Evolutionary conservation across 352 stramenopile species (phyloP).

Genomic region (Globisporangium takayamanum): DNA sequence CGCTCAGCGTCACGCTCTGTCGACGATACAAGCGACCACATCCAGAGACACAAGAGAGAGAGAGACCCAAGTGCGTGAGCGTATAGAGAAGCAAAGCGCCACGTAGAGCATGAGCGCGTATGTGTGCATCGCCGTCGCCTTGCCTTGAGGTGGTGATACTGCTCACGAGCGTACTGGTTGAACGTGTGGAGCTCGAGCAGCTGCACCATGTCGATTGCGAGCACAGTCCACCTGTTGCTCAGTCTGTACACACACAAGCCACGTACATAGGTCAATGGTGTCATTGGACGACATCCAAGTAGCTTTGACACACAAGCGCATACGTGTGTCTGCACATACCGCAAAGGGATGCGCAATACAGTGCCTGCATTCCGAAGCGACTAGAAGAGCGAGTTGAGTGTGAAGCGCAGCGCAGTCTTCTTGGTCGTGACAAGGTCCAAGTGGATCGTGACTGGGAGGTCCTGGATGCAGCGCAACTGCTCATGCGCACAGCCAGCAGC

Average conservation of each 20-base stretch:
- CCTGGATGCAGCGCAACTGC: conserved; percentile 32
- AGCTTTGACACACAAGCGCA: background rate
- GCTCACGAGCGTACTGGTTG: conserved; percentile 59
- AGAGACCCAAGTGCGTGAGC: background rate
- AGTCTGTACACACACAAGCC: conserved; percentile 18
- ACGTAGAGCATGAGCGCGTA: background rate
- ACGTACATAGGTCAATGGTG: background rate
- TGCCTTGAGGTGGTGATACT: conserved; percentile 55
- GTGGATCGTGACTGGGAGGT: conserved; percentile 51
- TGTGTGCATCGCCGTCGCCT: background rate
- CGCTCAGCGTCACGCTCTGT: conserved; percentile 55
- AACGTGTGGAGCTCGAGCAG: conserved; percentile 64
- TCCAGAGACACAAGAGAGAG: background rate
- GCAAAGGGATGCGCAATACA: conserved; percentile 53
- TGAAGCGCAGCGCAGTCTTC: conserved; percentile 58
- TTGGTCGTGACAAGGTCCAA: conserved; percentile 66
- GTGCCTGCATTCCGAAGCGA: conserved; percentile 46
- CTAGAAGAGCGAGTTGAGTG: conserved; percentile 66
- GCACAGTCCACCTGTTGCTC: conserved; percentile 44
- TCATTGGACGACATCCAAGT: background rate
- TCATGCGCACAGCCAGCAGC: background rate
- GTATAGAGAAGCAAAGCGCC: conserved; percentile 1
- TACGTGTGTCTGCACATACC: conserved; percentile 10
- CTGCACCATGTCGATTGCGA: conserved; percentile 56
- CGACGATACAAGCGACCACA: background rate